A percentile compares a stretch with the other conserved stretches of the same genome.
Conservation (phyloP, 306 rosid species). For the Begonia fuchsioides region DNA sequence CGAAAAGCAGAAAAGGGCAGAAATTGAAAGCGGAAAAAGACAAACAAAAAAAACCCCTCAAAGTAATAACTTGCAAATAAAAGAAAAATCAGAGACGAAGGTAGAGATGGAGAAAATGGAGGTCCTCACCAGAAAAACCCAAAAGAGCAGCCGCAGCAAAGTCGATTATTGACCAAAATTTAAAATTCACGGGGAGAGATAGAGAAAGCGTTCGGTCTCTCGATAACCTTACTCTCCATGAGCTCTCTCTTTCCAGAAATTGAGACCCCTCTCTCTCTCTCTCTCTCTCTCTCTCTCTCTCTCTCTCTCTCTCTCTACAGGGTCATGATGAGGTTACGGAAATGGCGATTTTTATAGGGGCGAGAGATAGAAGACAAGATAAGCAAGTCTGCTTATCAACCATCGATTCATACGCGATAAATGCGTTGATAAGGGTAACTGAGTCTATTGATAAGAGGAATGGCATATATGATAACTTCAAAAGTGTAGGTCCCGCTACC, state of each 20-base stretch:
- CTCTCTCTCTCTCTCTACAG: constrained; percentile 8
- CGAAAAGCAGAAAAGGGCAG: not conserved
- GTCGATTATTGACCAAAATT: constrained; percentile 7
- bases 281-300: constrained; percentile 38
- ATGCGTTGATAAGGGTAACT: too few relatives aligned
- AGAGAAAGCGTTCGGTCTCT: constrained; percentile 42
- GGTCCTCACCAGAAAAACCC: constrained; percentile 48
- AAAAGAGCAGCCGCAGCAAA: constrained; percentile 21
- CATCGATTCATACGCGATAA: rapidly evolving
- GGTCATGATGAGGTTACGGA: constrained; percentile 38
- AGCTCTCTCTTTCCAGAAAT: not conserved
- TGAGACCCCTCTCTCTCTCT: constrained; percentile 12
- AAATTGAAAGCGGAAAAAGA: too few relatives aligned
- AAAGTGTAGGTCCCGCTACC: constrained; percentile 18
- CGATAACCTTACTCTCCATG: too few relatives aligned
- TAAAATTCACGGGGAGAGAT: constrained; percentile 16
- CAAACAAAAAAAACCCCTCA: constrained; percentile 13
- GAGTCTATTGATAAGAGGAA: not conserved
- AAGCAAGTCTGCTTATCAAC: rapidly evolving
- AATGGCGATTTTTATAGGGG: constrained; percentile 41
- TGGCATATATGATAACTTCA: rapidly evolving
- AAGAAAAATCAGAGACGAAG: constrained; percentile 36
- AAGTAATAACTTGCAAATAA: constrained; percentile 13
- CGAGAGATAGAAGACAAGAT: constrained; percentile 38
- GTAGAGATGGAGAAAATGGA: constrained; percentile 14